A percentile compares a stretch with the other conserved stretches of the same genome.
Conservation (phyloP, 1,139 yeast species). For the Ashbya aceris region DNA sequence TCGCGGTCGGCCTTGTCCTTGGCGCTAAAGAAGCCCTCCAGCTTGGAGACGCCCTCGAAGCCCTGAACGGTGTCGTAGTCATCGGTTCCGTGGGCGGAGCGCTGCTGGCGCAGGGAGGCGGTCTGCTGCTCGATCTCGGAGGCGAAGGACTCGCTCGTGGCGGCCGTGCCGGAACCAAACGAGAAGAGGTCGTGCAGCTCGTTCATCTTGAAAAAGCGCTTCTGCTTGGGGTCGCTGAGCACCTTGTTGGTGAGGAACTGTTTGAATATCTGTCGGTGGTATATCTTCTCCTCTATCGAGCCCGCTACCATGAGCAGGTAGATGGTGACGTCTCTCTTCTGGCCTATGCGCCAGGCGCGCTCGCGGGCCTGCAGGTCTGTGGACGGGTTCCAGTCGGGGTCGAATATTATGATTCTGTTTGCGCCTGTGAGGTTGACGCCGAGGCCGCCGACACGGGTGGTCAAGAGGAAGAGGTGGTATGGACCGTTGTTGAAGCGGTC, state of each 20-base stretch:
- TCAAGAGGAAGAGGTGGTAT: slow-evolving; percentile 60
- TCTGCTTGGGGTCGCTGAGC: slow-evolving; percentile 88
- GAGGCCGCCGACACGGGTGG: slow-evolving; percentile 92
- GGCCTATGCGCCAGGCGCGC: slow-evolving; percentile 96
- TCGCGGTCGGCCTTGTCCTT: slow-evolving; percentile 41
- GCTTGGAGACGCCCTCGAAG: slow-evolving; percentile 38
- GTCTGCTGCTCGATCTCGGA: slow-evolving; percentile 29
- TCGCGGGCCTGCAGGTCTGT: slow-evolving; percentile 96
- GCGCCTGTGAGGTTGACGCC: slow-evolving; percentile 96
- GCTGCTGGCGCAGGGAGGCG: slow-evolving; percentile 19
- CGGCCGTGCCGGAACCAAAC: slow-evolving; percentile 66
- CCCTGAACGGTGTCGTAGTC: slow-evolving; percentile 47
- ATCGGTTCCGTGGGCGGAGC: slow-evolving; percentile 36
- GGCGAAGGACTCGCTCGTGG: slow-evolving; percentile 28
- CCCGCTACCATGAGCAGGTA: slow-evolving; percentile 92
- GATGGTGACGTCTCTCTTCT: slow-evolving; percentile 85
- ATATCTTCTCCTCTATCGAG: slow-evolving; percentile 90
- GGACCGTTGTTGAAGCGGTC: slow-evolving; percentile 65
- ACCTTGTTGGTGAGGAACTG: slow-evolving; percentile 90
- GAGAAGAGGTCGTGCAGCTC: slow-evolving; percentile 87
- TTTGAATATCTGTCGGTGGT: slow-evolving; percentile 92
- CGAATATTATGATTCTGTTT: slow-evolving; percentile 84
- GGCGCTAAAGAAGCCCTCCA: slow-evolving; percentile 40
- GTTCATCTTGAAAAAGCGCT: slow-evolving; percentile 83
- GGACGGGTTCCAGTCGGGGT: slow-evolving; percentile 98